Base-by-base conservation (phyloP, 2,329 filamentous ascomycete genomes). In the Fusarium coffeatum region DNA sequence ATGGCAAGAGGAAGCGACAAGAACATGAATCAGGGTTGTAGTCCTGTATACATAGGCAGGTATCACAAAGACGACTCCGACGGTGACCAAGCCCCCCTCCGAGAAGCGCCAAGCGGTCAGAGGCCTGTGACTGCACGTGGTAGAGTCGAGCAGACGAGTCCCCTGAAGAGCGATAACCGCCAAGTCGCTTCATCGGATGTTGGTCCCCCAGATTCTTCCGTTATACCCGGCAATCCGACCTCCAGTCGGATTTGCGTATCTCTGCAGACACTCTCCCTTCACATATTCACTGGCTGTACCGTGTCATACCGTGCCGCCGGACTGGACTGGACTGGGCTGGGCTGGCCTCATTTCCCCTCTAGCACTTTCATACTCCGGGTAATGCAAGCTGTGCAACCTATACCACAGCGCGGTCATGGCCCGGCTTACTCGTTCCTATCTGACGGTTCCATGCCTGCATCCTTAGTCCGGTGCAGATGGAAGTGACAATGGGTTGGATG, bases 141-240 rank as follows among this genome's bases (percentile, higher is more conserved):
- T 47, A 28, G 20, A 22, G 41, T 48, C 49, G 32, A 55, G 48
- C 46, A 55, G 37, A 60, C n/a, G 43, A 71, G 54, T 57, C 47
- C 59, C 53, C 53, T 55, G 34, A 41, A n/a, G 22, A 28, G 41
- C 13, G 4, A 53, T 28, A 47, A 22, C 48, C 64, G 60, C 67
- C 64, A 72, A 72, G 60, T 54, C 60, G 57, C 67, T 64, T 66
- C 60, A 69, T 59, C 51, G 56, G 49, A 47, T 63, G 59, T 50
- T 54, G 57, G 42, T 56, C 46, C 23, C 42, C 40, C 46, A 34
- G 59, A 50, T 34, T 54, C 47, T 49, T 60, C 58, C 55, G 45
- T 37, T 53, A 22, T 60, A 40, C 51, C 60, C 55, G 43, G 37
- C 30, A 55, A 49, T 47, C 37, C 53, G n/a, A 34, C 43, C 55